These are phyloP conservation scores for Trichosporon sp. DNA, from an alignment of 1,284 basidiomycete genomes.

Conservation along the genomic window DNA sequence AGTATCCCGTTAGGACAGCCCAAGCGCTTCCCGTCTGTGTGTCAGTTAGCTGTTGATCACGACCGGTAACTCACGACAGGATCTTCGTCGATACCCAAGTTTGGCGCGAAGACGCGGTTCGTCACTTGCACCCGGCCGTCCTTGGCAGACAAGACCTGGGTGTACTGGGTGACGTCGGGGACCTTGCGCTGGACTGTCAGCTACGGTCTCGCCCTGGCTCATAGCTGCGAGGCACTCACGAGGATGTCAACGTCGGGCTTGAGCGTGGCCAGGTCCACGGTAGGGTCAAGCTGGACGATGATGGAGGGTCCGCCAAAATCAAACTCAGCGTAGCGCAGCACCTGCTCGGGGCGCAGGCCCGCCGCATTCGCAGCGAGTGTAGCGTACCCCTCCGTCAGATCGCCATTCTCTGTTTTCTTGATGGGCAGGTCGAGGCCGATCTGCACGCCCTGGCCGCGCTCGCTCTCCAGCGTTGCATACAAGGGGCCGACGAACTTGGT, in stretches of 20 bases:
- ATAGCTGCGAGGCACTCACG: too few species aligned
- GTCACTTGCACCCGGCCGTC: constrained; percentile 5
- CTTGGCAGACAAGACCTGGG: constrained; percentile 18
- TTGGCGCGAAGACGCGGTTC: constrained; percentile 30
- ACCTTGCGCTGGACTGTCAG: not conserved
- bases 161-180: constrained; percentile 20
- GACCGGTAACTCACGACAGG: constrained; percentile 33
- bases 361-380: constrained; percentile 4
- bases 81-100: constrained; percentile 35
- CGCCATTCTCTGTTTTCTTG: constrained; percentile 12
- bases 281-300: constrained; percentile 21
- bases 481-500: constrained; percentile 33
- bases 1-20: constrained; percentile 33
- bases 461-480: constrained; percentile 18
- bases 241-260: constrained; percentile 17
- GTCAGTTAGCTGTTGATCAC: not conserved
- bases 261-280: constrained; percentile 22
- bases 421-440: constrained; percentile 71
- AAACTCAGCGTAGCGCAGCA: constrained; percentile 14
- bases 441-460: constrained; percentile 8
- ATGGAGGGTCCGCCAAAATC: constrained; percentile 13
- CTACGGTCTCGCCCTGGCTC: too few species aligned
- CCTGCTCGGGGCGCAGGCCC: constrained; percentile 6
- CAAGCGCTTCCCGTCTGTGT: constrained; percentile 34
- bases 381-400: not conserved